phyloP scores from a whole-genome alignment of 2,329 filamentous ascomycete genomes.

The Venturia nashicola region DNA sequence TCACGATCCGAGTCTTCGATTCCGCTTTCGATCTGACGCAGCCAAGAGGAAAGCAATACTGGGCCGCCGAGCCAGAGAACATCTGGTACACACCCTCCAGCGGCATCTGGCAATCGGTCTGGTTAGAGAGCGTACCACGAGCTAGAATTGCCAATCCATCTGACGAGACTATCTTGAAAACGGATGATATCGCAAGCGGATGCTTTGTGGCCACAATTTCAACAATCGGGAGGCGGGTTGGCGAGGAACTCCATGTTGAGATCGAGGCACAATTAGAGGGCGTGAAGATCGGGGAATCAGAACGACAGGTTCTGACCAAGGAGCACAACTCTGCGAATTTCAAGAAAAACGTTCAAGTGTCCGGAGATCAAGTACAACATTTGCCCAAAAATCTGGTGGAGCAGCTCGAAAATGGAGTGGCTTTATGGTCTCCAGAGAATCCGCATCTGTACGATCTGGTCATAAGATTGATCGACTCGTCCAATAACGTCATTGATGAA shows the following conservation, averaged over 20 bases:
- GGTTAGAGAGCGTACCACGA: slow-evolving; percentile 6
- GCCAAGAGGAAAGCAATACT: slow-evolving; percentile 57
- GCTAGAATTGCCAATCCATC: slow-evolving; percentile 20
- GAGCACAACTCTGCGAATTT: neutral
- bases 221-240: neutral
- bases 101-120: slow-evolving; percentile 7
- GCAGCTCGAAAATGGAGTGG: slow-evolving; percentile 24
- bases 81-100: slow-evolving; percentile 5
- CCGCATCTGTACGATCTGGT: slow-evolving; percentile 53
- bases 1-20: slow-evolving; percentile 49
- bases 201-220: neutral
- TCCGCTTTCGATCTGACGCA: slow-evolving; percentile 53
- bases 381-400: neutral
- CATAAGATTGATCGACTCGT: slow-evolving; percentile 38
- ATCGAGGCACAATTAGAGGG: neutral
- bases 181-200: neutral
- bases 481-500: slow-evolving; percentile 37
- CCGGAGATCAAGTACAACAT: neutral
- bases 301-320: neutral
- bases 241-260: neutral
- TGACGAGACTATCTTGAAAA: neutral
- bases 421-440: slow-evolving; percentile 48
- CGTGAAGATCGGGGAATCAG: neutral
- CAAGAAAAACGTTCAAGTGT: neutral
- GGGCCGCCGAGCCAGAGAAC: slow-evolving; percentile 29